Conservation (phyloP, 345 rosid genomes). For the Microcos paniculata region DNA sequence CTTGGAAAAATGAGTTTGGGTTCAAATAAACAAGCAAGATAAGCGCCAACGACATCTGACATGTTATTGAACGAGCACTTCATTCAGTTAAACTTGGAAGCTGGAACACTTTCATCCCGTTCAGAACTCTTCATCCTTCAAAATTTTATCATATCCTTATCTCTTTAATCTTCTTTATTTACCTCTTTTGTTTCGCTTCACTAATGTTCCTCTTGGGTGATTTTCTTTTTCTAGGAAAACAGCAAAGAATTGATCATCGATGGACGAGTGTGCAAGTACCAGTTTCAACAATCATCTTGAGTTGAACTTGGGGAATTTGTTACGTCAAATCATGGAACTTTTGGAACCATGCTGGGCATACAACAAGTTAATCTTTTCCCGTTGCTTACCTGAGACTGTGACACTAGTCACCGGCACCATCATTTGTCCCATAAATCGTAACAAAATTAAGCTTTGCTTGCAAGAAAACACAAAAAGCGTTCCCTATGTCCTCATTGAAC, state of each 20-base stretch:
- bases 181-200: background rate
- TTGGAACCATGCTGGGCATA: background rate
- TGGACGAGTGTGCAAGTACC: background rate
- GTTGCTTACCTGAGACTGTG: background rate
- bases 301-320: background rate
- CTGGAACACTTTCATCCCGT: background rate
- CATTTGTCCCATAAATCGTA: background rate
- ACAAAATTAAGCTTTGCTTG: background rate
- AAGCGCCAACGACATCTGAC: background rate
- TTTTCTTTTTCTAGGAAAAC: background rate
- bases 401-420: conserved; percentile 6
- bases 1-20: background rate
- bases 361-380: background rate
- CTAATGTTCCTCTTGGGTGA: background rate
- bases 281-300: background rate
- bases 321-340: background rate
- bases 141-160: background rate
- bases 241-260: background rate
- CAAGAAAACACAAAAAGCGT: background rate
- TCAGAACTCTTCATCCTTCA: background rate
- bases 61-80: background rate
- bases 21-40: background rate
- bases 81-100: background rate
- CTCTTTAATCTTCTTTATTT: background rate
- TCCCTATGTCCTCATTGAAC: background rate